Base-by-base conservation (phyloP, 2,329 filamentous ascomycete species). In the Calonectria montana region DNA sequence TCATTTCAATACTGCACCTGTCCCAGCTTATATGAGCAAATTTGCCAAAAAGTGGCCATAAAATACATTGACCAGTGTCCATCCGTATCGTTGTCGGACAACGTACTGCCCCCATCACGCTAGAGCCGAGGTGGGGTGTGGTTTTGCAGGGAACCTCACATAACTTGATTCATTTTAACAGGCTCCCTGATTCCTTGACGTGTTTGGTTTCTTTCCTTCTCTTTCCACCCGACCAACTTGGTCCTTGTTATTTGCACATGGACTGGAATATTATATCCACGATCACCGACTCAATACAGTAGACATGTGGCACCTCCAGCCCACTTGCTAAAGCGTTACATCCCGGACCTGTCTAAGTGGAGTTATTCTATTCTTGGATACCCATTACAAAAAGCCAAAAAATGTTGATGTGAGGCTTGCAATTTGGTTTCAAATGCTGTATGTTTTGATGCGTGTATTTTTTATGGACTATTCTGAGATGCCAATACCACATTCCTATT, bases 291-390 rank as follows among this genome's bases (percentile, higher is more conserved):
- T 4, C 27, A 15, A 55, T 41, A 29, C 57, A 37, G 25, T 25
- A 29, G 43, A 62, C 53, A 47, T 53, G 65, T 59, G 67, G 50
- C 65, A 37, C 29, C 50, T 45, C 43, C 39, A 47, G 23, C 66
- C 48, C 41, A 21, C 59, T 27, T 45, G 48, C 45, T 39, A 59
- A 21, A 63, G 37, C 39, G 68, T 70, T 67, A 70, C 68, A 70
- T 70, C 63, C 63, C 68, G 55, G 63, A 12, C 21, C 55, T 65
- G 50, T 65, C 25, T 45, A 70, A 66, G 55, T 53, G 43, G 68
- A 66, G 55, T 66, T 27, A 39, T 62, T 53, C 62, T 62, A 69
- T 55, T 57, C 47, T 57, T 67, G 65, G 65, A 48, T 59, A 37
- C 27, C 18, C 39, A 67, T 61, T 35, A 13, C n/a, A 67, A 57